These are phyloP conservation scores for Claviceps pazoutovae DNA, from an alignment of 2,329 filamentous ascomycete species.

Conservation along the genomic window DNA sequence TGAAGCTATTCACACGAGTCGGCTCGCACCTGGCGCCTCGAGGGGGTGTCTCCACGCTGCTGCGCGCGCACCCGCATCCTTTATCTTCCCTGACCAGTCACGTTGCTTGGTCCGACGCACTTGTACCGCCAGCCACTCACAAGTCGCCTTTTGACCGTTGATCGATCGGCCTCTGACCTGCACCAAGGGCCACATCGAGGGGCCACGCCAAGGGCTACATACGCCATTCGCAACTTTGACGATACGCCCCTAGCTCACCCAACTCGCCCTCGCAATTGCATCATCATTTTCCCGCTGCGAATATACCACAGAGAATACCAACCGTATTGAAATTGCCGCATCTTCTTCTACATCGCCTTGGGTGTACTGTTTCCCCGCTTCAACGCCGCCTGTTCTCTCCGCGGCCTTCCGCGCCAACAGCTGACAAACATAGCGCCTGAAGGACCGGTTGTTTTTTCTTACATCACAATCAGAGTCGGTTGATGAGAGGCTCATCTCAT, in stretches of 20 bases:
- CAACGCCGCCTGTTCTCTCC: not conserved
- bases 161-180: not conserved
- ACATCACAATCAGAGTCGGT: not conserved
- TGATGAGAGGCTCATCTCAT: not conserved
- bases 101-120: slow-evolving; percentile 7
- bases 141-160: not conserved
- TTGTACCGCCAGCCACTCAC: slow-evolving; percentile 4
- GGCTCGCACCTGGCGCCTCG: slow-evolving; percentile 3
- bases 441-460: not conserved
- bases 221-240: slow-evolving; percentile 1
- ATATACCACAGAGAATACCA: not conserved
- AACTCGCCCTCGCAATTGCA: not conserved
- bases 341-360: not conserved
- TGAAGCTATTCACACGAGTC: slow-evolving; percentile 28
- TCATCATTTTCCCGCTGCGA: not conserved
- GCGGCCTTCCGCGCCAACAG: not conserved
- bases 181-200: not conserved
- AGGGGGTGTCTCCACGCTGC: slow-evolving; percentile 6
- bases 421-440: not conserved
- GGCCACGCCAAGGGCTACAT: not conserved
- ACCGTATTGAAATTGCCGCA: not conserved
- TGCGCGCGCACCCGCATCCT: slow-evolving; percentile 7
- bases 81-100: slow-evolving; percentile 11
- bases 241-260: slow-evolving; percentile 4
- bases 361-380: not conserved